phyloP scores from a whole-genome alignment of 495 filamentous ascomycete species.

The Penicillium alfredii region DNA sequence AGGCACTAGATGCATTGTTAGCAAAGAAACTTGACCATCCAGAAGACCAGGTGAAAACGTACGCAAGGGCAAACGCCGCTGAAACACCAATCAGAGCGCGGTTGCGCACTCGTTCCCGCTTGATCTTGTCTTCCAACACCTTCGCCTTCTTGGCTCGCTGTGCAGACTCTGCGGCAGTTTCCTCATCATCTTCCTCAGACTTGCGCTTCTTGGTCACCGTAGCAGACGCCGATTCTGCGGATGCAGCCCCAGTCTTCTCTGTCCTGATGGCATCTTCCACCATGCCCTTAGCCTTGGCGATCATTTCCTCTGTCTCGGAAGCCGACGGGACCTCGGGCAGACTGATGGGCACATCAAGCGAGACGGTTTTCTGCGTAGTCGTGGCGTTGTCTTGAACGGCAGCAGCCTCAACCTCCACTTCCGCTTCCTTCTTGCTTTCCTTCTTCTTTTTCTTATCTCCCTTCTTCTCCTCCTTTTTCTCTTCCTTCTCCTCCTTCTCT shows the following conservation, averaged over 20 bases:
- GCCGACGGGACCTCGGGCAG: conserved; percentile 64
- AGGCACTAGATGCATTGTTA: conserved; percentile 31
- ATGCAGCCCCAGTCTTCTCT: conserved; percentile 33
- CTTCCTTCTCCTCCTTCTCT: conserved; percentile 20
- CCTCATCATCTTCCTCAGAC: conserved; percentile 59
- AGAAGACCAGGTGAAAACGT: conserved; percentile 36
- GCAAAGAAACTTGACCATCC: background rate
- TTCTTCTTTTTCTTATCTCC: conserved; percentile 43
- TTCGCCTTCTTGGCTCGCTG: conserved; percentile 66
- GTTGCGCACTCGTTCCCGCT: conserved; percentile 75
- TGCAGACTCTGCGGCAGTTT: conserved; percentile 40
- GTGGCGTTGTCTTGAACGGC: conserved; percentile 54
- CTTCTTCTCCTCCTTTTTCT: conserved; percentile 17
- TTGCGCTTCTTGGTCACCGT: conserved; percentile 69
- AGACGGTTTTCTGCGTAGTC: conserved; percentile 68
- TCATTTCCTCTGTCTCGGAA: conserved; percentile 71
- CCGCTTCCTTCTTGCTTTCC: conserved; percentile 38
- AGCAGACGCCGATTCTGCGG: conserved; percentile 33
- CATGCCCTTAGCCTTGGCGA: conserved; percentile 83
- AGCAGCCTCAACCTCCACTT: conserved; percentile 28
- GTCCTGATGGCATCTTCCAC: conserved; percentile 70
- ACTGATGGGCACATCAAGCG: conserved; percentile 66
- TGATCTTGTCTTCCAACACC: conserved; percentile 66
- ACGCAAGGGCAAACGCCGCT: conserved; percentile 84
- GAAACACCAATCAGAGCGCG: conserved; percentile 79